A percentile compares a stretch with the other conserved stretches of the same genome.
Conservation (phyloP, 257 asterid genomes). For the Mitragyna speciosa region DNA sequence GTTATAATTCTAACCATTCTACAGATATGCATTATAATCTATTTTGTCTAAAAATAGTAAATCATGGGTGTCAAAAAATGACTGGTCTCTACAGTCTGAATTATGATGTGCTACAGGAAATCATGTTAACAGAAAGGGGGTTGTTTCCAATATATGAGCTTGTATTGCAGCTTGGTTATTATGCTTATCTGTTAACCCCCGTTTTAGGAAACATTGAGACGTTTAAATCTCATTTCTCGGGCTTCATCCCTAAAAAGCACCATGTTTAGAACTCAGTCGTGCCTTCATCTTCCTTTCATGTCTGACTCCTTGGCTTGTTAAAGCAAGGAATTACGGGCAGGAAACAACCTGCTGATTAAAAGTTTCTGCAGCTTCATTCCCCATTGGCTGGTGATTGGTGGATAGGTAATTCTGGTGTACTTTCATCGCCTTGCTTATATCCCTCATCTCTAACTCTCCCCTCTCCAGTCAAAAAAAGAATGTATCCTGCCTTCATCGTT, state of each 20-base stretch:
- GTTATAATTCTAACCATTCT: too few species aligned
- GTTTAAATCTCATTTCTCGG: too few species aligned
- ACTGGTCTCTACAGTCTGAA: background rate
- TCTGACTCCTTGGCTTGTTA: background rate
- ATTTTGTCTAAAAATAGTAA: too few species aligned
- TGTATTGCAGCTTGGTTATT: background rate
- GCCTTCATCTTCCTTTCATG: background rate
- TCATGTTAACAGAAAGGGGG: background rate
- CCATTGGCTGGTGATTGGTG: background rate
- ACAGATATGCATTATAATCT: too few species aligned
- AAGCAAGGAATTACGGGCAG: background rate
- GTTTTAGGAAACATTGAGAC: too few species aligned
- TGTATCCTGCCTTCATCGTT: too few species aligned
- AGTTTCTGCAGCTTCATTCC: background rate
- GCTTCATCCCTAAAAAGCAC: too few species aligned
- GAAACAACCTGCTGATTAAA: background rate
- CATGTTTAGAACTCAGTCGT: too few species aligned
- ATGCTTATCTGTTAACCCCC: background rate
- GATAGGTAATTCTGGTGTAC: too few species aligned
- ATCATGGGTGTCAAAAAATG: background rate
- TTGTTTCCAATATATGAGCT: background rate
- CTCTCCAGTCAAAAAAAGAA: too few species aligned
- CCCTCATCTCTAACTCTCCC: background rate
- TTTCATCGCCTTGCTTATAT: background rate
- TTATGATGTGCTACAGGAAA: background rate